Base-by-base conservation (phyloP, 441 rosid species). In the Monsonia emarginata region DNA sequence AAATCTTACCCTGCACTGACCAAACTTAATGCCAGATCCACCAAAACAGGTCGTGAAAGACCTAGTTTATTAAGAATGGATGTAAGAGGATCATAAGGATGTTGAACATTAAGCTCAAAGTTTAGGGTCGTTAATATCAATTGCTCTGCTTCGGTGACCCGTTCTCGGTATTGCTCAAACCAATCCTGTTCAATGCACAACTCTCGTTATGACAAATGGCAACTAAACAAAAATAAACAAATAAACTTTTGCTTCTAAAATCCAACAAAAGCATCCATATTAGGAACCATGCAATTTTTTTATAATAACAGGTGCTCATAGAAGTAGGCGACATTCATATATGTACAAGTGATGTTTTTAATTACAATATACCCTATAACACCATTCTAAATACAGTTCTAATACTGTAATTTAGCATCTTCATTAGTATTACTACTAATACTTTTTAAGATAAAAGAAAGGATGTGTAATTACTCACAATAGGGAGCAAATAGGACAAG, bases 151-250 rank as follows among this genome's bases (percentile, higher is more conserved):
- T 86, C 90, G 2, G 26, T 73, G 67, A 85, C 86, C 56, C 85
- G 85, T 63, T 86, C 90, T 64, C 88, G 84, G 65, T 86, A 88
- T 70, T 80, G 86, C 74, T 86, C 95, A 79, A 85, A 86, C 95
- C 95, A 88, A 68, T 85, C 91, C 95, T 88, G 84, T 66, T 59
- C 34, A 66, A 57, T 44, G 25, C 57, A 74, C 9, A 75, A 67
- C 25, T 61, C 46, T 71, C 36, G 71, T 60, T 69, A 65, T 11
- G 63, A 69, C 74, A 76, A 8, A 16, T 46, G 10, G 10, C 40
- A 7, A 4, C 11, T 34, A 34, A n/a, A n/a, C n/a, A n/a, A n/a
- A n/a, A n/a, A n/a, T n/a, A n/a, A 7, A 52, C 1, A 52, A 19
- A 52, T 0, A 50, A n/a, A 4, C 0, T 19, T 21, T 6, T 50